Percentiles rank a stretch among this genome's conserved stretches.
These are phyloP conservation scores for barrel medic (Medicago truncatula) DNA, from an alignment of 306 rosid genomes.

Conservation along the genomic window MtrunA17r5.0-ANR NC_053043.1:51941501-51942000, in stretches of 20 bases:
- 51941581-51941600: conserved; percentile 84
- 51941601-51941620: conserved; percentile 82
- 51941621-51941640: conserved; percentile 99
- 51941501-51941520: conserved; percentile 18
- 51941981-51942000: no score
- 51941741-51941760: conserved; percentile 86
- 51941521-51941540: conserved; percentile 34
- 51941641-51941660: conserved; percentile 94
- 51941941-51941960: neutral
- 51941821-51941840: neutral
- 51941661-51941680: conserved; percentile 91
- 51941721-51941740: conserved; percentile 96
- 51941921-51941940: neutral
- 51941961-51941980: neutral
- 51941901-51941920: neutral
- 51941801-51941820: neutral
- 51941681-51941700: conserved; percentile 98
- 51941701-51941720: conserved; percentile 84
- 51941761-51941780: conserved; percentile 28
- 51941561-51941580: conserved; percentile 95
- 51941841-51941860: neutral
- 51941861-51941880: conserved; percentile 8
- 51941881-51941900: neutral
- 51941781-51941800: conserved; percentile 23
- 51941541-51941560: conserved; percentile 93